phyloP scores from a whole-genome alignment of 805 yeast genomes.

The Saturnispora zaruensis region DNA sequence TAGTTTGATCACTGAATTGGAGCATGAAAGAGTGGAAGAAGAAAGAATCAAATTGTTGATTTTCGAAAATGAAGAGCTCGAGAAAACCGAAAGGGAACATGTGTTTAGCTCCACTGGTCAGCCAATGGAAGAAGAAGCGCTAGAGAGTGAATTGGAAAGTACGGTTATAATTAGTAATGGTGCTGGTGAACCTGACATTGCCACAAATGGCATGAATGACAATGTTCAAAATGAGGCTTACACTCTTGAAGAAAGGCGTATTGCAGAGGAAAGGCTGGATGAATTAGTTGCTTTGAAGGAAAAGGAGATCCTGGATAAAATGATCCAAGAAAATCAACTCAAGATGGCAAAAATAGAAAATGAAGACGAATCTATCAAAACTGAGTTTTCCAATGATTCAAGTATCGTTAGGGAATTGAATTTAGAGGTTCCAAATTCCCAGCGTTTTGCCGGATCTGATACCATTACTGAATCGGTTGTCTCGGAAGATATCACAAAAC shows the following conservation, averaged over 20 bases:
- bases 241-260: constrained; percentile 20
- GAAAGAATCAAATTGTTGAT: constrained; percentile 8
- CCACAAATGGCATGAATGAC: constrained; percentile 4
- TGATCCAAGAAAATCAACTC: constrained; percentile 17
- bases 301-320: constrained; percentile 22
- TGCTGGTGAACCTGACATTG: constrained; percentile 11
- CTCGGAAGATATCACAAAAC: neutral
- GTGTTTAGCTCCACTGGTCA: constrained; percentile 15
- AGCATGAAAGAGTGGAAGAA: constrained; percentile 30
- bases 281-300: constrained; percentile 21
- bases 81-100: constrained; percentile 26
- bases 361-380: constrained; percentile 4
- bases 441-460: neutral
- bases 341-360: constrained; percentile 10
- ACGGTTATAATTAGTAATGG: constrained; percentile 11
- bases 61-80: constrained; percentile 29
- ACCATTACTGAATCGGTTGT: neutral
- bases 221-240: constrained; percentile 11
- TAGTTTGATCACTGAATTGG: constrained; percentile 26
- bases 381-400: constrained; percentile 3
- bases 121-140: constrained; percentile 7
- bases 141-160: neutral
- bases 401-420: neutral
- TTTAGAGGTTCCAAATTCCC: neutral
- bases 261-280: constrained; percentile 24